Base-by-base conservation (phyloP, 2,329 filamentous ascomycete species). In the Pestalotiopsis sp. region DNA sequence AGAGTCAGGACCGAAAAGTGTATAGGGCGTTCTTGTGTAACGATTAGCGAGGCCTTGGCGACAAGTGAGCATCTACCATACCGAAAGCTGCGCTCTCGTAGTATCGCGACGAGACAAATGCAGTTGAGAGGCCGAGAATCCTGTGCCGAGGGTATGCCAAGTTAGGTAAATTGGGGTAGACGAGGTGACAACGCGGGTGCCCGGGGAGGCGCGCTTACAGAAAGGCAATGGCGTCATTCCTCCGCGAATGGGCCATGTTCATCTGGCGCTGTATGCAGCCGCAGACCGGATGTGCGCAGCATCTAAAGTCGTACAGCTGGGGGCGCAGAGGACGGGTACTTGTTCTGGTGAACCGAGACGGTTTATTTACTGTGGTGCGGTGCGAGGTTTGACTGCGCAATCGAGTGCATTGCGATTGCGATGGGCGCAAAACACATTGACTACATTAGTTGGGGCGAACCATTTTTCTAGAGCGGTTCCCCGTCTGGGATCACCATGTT, bases 41-140 rank as follows among this genome's bases (percentile, higher is more conserved):
- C 11, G n/a, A 39, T 38, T 41, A 27, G 60, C 64, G n/a, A 25
- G 31, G 25, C 11, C 39, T 20, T 38, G 27, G 11, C 55, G 25
- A 11, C 9, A 25, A 17, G 61, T 61, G 39, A 41, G 64, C 25
- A 20, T 20, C 25, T 64, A 63, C 62, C 73, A 70, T 79, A 81
- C 79, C 79, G 69, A 80, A 81, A 20, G 79, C 77, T 55, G 79
- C 77, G 69, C 79, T 80, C 66, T 69, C 75, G 67, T 77, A 76
- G 69, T 78, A 81, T 68, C 79, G 74, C 14, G 72, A 75, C 25
- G 76, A 77, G 67, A 80, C 66, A 67, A 77, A 74, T 25, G 74
- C 68, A 13, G 67, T 71, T 65, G 72, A 73, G 13, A 72, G 27
- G 45, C 69, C 58, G 36, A 76, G 69, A 63, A 72, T 67, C 55